Evolutionary conservation across 768 basidiomycete genomes (phyloP).

Genomic region (Lentinus brumalis): DNA sequence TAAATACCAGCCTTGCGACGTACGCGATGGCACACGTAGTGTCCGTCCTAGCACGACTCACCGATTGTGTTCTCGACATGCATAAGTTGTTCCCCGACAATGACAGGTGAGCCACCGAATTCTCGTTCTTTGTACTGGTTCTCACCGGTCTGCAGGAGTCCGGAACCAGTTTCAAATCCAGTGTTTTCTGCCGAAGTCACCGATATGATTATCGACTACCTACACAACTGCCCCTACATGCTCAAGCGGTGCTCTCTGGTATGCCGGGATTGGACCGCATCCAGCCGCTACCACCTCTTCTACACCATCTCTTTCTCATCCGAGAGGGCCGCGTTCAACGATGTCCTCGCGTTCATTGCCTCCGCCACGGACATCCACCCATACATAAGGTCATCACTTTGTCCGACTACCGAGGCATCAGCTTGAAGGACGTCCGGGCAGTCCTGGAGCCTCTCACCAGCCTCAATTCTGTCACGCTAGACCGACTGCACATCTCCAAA

Average conservation of each 20-base stretch:
- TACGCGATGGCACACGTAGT: too few relatives aligned
- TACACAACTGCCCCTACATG: slow-evolving; percentile 30
- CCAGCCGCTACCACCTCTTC: slow-evolving; percentile 27
- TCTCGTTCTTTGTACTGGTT: too few relatives aligned
- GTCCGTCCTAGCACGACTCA: too few relatives aligned
- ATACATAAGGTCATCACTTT: not conserved
- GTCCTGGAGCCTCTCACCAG: not conserved
- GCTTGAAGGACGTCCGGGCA: not conserved
- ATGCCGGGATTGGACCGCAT: slow-evolving; percentile 29
- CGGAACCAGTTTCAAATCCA: too few relatives aligned
- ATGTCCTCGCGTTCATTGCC: not conserved
- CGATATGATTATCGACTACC: slow-evolving; percentile 34
- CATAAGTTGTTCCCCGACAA: too few relatives aligned
- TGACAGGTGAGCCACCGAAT: too few relatives aligned
- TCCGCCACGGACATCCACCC: not conserved
- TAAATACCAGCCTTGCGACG: too few relatives aligned
- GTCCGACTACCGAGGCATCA: not conserved
- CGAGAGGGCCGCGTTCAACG: not conserved
- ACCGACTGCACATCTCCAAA: not conserved
- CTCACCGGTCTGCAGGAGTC: too few relatives aligned
- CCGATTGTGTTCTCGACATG: too few relatives aligned
- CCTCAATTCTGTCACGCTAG: not conserved
- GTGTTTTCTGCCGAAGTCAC: slow-evolving; percentile 10
- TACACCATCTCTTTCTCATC: not conserved
- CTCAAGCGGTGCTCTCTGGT: slow-evolving; percentile 36